Conservation (phyloP, 2,329 filamentous ascomycete species). For the Metarhizium rileyi region DNA sequence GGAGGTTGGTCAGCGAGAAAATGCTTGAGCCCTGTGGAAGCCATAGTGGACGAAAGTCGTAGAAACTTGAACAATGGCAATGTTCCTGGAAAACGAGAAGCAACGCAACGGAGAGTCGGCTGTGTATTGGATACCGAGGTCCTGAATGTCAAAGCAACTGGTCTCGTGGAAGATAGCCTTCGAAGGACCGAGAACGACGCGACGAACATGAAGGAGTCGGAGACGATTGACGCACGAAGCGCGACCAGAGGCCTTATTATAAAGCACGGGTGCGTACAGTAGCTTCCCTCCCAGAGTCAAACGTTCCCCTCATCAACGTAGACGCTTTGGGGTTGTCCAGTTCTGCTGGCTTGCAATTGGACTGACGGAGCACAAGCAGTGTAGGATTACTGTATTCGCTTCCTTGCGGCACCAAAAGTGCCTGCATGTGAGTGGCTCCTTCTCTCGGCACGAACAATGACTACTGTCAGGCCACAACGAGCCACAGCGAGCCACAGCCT, state of each 20-base stretch:
- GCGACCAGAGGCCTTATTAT: neutral
- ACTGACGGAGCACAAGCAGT: neutral
- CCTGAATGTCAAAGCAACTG: constrained; percentile 18
- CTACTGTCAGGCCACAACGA: neutral
- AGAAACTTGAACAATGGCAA: constrained; percentile 1
- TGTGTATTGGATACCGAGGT: constrained; percentile 12
- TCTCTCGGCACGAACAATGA: neutral
- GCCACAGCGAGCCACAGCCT: too few relatives aligned
- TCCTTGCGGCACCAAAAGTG: constrained; percentile 5
- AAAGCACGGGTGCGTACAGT: neutral
- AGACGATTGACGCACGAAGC: constrained; percentile 9
- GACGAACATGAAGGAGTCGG: constrained; percentile 21
- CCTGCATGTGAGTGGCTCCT: constrained; percentile 1
- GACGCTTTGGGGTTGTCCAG: neutral
- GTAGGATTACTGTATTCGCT: neutral
- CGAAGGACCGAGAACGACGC: constrained; percentile 23
- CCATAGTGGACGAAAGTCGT: constrained; percentile 35
- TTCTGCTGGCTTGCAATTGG: neutral
- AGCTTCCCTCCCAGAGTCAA: neutral
- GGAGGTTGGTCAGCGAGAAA: constrained; percentile 90
- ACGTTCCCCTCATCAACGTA: neutral
- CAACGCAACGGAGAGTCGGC: constrained; percentile 7
- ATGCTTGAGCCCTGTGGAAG: constrained; percentile 53
- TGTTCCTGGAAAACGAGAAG: neutral
- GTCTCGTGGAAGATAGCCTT: constrained; percentile 25